A percentile compares a stretch with the other conserved stretches of the same genome.
Evolutionary conservation across 768 basidiomycete species (phyloP).

Genomic region (Amanita jacksonii): DNA sequence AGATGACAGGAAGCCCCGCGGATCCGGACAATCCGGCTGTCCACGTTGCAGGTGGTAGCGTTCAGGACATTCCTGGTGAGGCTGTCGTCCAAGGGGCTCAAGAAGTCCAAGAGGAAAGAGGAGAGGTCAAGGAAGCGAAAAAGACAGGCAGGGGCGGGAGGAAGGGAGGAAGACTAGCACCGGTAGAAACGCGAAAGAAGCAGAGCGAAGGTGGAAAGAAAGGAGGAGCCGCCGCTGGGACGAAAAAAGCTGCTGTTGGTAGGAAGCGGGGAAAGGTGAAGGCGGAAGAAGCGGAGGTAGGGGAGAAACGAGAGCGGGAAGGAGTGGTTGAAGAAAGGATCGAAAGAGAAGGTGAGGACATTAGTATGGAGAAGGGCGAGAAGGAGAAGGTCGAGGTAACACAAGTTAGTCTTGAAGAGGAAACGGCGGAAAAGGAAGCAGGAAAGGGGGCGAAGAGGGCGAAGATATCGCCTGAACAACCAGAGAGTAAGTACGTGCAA

Average conservation of each 20-base stretch:
- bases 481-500: background rate
- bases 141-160: constrained; percentile 5
- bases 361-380: background rate
- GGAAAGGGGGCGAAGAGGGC: constrained; percentile 18
- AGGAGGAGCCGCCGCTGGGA: background rate
- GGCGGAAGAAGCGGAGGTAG: constrained; percentile 10
- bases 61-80: background rate
- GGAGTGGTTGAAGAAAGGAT: background rate
- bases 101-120: background rate
- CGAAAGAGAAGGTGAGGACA: constrained; percentile 1
- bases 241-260: background rate
- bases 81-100: background rate
- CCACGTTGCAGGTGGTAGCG: constrained; percentile 12
- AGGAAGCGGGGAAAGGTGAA: background rate
- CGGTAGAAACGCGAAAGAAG: background rate
- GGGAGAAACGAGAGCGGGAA: constrained; percentile 16
- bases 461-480: constrained; percentile 7
- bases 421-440: constrained; percentile 11
- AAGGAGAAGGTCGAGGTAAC: constrained; percentile 1
- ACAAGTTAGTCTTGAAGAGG: constrained; percentile 8
- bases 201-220: background rate
- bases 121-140: constrained; percentile 2
- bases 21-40: constrained; percentile 20
- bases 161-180: background rate
- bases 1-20: constrained; percentile 17